Evolutionary conservation across 2,329 filamentous ascomycete genomes (phyloP), one percentile per base, ranked within the genome.

Genomic region (Ceratocystis cacaofunesta): DNA sequence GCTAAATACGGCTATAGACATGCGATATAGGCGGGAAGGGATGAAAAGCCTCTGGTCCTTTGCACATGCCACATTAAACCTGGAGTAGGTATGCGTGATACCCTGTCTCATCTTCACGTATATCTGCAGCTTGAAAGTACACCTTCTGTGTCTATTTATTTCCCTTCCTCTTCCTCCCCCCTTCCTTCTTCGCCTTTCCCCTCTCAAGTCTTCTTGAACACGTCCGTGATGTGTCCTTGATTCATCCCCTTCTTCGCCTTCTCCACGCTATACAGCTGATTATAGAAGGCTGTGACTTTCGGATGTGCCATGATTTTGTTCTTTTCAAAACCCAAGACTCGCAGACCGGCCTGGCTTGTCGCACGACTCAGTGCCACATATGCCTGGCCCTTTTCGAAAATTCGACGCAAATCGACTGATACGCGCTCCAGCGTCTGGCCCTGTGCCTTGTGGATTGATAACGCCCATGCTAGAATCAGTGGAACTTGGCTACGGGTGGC

Each of bases 391-490:
- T 96, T 96, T 74, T 99, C 94, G 71, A 99, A 99, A 0, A 96
- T 89, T 68, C 85, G 88, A 36, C 90, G 89, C 0, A 99, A 80
- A 73, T 99, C 91, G 30, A 99, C 94, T 72, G 95, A 95, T 67
- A 99, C 94, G 62, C 92, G 82, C 72, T 95, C 91, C 30, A 96
- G 78, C 0, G 92, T 97, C 74, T 97, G 92, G 1, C 92, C 92
- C 73, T 97, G 92, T 0, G 94, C 94, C 76, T 99, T 99, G 78
- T 99, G 94, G 67, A 99, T 99, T 0, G 91, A 96, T 22, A 99
- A 77, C 1, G 94, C 94, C 94, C 94, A 99, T 0, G 94, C 94
- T 36, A 99, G 80, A 68, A 99, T 97, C 62, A 99, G 80, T 0
- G 94, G 94, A 1, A 92, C 75, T 71, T 92, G 89, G 58, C 82